Evolutionary conservation across 768 basidiomycete species (phyloP).

Genomic region (Mycena chlorophos): DNA sequence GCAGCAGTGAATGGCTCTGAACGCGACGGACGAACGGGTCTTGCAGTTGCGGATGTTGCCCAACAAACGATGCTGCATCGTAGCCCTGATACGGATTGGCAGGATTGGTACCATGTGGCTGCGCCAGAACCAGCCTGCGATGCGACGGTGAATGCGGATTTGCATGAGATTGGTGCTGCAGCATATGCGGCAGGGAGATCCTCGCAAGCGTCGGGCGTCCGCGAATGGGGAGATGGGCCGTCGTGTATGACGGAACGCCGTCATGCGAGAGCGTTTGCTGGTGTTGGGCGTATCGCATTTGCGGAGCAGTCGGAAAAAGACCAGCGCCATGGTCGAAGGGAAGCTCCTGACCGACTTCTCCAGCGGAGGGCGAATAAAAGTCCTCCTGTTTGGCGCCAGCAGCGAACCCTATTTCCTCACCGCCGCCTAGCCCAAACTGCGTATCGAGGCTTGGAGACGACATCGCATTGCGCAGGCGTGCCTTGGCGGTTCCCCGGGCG

Average conservation of each 20-base stretch:
- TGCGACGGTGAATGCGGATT: neutral
- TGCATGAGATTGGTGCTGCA: neutral
- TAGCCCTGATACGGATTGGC: too few relatives aligned
- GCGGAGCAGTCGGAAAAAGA: neutral
- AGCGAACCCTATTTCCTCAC: conserved; percentile 7
- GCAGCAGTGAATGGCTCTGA: conserved; percentile 28
- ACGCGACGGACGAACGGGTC: conserved; percentile 25
- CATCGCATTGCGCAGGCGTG: conserved; percentile 31
- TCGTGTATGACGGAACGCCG: neutral
- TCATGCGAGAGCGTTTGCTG: neutral
- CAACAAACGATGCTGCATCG: too few relatives aligned
- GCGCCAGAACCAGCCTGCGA: too few relatives aligned
- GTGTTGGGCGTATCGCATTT: neutral
- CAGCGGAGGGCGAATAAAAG: neutral
- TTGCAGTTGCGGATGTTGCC: conserved; percentile 9
- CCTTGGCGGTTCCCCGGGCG: conserved; percentile 32
- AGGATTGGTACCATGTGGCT: too few relatives aligned
- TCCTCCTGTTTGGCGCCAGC: conserved; percentile 13
- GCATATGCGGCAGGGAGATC: neutral
- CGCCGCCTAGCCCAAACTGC: conserved; percentile 13
- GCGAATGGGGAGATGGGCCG: neutral
- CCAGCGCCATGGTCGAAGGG: neutral
- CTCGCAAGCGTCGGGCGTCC: neutral
- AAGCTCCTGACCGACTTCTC: neutral
- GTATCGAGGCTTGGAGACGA: conserved; percentile 30